A percentile compares a stretch with the other conserved stretches of the same genome.
phyloP scores from a whole-genome alignment of 176 grass and related monocot genomes.

The Sorghum bicolor region Sorghum_bicolor_NCBIv3 NC_012871.2:17993001-17993500 shows the following conservation, averaged over 20 bases:
- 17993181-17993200: neutral
- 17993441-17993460: slow-evolving; percentile 80
- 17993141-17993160: neutral
- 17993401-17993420: slow-evolving; percentile 65
- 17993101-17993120: neutral
- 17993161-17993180: neutral
- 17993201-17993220: neutral
- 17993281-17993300: neutral
- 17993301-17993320: neutral
- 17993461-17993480: slow-evolving; percentile 52
- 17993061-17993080: neutral
- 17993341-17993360: neutral
- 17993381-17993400: slow-evolving; percentile 12
- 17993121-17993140: neutral
- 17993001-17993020: slow-evolving; percentile 7
- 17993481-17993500: slow-evolving; percentile 72
- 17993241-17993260: neutral
- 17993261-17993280: neutral
- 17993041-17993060: neutral
- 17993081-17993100: neutral
- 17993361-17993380: neutral
- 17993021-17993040: neutral
- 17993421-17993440: slow-evolving; percentile 90
- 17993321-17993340: neutral
- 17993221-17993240: neutral